Percentiles rank a stretch among this genome's conserved stretches.
These are phyloP conservation scores for Kwoniella mangroviensis DNA, from an alignment of 768 basidiomycete species.

Conservation along the genomic window DNA sequence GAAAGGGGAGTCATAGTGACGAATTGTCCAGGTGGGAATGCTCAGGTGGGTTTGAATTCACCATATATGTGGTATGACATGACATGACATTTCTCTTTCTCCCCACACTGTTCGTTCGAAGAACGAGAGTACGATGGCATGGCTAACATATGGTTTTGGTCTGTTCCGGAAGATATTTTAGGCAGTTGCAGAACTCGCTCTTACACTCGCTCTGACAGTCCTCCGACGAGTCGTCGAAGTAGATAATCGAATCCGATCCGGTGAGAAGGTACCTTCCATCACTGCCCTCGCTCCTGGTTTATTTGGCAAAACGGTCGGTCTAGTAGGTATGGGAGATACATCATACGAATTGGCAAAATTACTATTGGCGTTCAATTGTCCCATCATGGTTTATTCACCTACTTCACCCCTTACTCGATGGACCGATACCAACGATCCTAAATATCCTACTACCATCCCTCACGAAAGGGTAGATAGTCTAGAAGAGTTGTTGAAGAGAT, in stretches of 20 bases:
- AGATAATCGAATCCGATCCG: conserved; percentile 36
- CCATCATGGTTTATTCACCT: conserved; percentile 54
- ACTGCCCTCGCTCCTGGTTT: conserved; percentile 44
- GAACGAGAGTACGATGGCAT: too few species aligned
- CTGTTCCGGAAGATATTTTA: too few species aligned
- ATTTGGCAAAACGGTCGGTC: conserved; percentile 53
- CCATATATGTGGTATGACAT: too few species aligned
- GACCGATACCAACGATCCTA: conserved; percentile 22
- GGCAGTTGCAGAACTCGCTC: conserved; percentile 46
- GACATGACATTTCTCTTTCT: too few species aligned
- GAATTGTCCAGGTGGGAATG: conserved; percentile 52
- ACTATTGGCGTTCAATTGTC: conserved; percentile 51
- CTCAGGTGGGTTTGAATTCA: conserved; percentile 47
- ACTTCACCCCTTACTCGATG: conserved; percentile 48
- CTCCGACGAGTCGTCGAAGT: conserved; percentile 47
- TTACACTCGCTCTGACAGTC: conserved; percentile 40
- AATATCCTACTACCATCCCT: conserved; percentile 30
- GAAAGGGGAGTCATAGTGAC: conserved; percentile 42
- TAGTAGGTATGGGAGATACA: conserved; percentile 58
- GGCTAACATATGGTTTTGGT: too few species aligned
- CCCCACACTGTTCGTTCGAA: too few species aligned
- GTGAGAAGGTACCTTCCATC: conserved; percentile 44
- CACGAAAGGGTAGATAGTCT: conserved; percentile 46
- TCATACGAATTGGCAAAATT: conserved; percentile 51
- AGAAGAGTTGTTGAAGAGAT: conserved; percentile 45